phyloP scores from a whole-genome alignment of 2,329 filamentous ascomycete species.

The Ceratocystis diversiconidia region DNA sequence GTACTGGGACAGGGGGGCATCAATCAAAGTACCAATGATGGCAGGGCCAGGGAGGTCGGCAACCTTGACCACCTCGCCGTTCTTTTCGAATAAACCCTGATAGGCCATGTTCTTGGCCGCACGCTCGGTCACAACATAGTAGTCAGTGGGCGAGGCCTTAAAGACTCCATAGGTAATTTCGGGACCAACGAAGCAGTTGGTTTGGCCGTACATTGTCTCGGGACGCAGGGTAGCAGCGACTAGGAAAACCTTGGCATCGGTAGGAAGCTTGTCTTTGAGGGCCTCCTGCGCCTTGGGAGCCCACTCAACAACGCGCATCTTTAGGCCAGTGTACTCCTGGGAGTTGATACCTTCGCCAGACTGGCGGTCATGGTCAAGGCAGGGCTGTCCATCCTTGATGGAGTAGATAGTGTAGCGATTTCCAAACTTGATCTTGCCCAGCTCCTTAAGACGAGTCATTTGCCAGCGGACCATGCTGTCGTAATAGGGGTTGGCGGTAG shows the following conservation, averaged over 20 bases:
- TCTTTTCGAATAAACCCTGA: slow-evolving; percentile 69
- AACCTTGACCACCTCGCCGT: slow-evolving; percentile 61
- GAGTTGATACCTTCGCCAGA: slow-evolving; percentile 44
- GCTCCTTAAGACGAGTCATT: slow-evolving; percentile 79
- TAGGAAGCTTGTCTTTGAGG: slow-evolving; percentile 64
- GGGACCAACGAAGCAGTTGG: slow-evolving; percentile 86
- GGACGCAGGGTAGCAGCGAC: slow-evolving; percentile 83
- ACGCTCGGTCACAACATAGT: slow-evolving; percentile 70
- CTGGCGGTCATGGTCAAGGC: slow-evolving; percentile 35
- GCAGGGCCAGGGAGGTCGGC: slow-evolving; percentile 63
- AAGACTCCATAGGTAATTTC: slow-evolving; percentile 82
- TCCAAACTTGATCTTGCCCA: slow-evolving; percentile 86
- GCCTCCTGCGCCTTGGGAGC: slow-evolving; percentile 56
- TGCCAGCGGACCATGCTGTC: slow-evolving; percentile 94
- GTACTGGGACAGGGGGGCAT: slow-evolving; percentile 79
- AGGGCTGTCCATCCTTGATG: slow-evolving; percentile 50
- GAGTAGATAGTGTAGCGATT: slow-evolving; percentile 89
- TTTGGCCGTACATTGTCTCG: slow-evolving; percentile 98
- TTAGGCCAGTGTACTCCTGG: slow-evolving; percentile 86
- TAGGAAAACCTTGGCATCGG: slow-evolving; percentile 69
- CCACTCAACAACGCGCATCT: slow-evolving; percentile 86
- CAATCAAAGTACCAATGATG: slow-evolving; percentile 73
- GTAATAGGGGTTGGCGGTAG: slow-evolving; percentile 92
- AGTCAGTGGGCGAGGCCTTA: slow-evolving; percentile 63
- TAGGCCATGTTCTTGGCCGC: slow-evolving; percentile 93